Percentiles rank a stretch among this genome's conserved stretches.
Conservation (phyloP, 768 basidiomycete genomes). For the Tylopilus plumbeoviolaceoides region DNA sequence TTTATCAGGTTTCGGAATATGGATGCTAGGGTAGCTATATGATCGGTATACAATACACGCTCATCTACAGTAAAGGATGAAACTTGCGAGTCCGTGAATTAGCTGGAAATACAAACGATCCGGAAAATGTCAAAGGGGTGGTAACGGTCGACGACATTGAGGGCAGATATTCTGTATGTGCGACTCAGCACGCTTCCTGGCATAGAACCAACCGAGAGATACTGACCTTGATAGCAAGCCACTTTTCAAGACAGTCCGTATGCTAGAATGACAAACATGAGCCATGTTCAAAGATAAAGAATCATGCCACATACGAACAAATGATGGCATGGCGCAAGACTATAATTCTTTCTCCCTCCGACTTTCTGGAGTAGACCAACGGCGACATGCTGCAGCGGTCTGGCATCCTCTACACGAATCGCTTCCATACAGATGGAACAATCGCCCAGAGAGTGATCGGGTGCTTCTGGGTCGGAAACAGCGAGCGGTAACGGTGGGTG, state of each 20-base stretch:
- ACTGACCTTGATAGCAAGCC: slow-evolving; percentile 70
- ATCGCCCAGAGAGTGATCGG: slow-evolving; percentile 74
- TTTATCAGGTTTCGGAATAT: neutral
- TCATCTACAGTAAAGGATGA: neutral
- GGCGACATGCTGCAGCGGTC: slow-evolving; percentile 33
- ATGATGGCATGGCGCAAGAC: slow-evolving; percentile 86
- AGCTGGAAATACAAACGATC: neutral
- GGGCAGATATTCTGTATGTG: slow-evolving; percentile 76
- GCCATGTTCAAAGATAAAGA: neutral
- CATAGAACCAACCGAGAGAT: neutral
- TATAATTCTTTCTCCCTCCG: slow-evolving; percentile 60
- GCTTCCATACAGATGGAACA: slow-evolving; percentile 94
- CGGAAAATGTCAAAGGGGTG: slow-evolving; percentile 52
- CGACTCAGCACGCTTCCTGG: neutral
- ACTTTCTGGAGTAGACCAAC: slow-evolving; percentile 37
- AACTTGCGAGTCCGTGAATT: neutral
- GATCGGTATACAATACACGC: slow-evolving; percentile 8
- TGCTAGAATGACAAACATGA: slow-evolving; percentile 44
- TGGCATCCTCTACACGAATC: slow-evolving; percentile 51
- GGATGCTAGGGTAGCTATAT: neutral
- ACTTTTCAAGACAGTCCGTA: slow-evolving; percentile 83
- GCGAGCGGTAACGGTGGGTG: slow-evolving; percentile 66
- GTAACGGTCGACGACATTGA: slow-evolving; percentile 81
- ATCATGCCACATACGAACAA: slow-evolving; percentile 58
- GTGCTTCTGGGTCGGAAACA: slow-evolving; percentile 66